A percentile compares a stretch with the other conserved stretches of the same genome.
Evolutionary conservation across 2,329 filamentous ascomycete genomes (phyloP).

Genomic region (Davidsoniella neocaledoniae): DNA sequence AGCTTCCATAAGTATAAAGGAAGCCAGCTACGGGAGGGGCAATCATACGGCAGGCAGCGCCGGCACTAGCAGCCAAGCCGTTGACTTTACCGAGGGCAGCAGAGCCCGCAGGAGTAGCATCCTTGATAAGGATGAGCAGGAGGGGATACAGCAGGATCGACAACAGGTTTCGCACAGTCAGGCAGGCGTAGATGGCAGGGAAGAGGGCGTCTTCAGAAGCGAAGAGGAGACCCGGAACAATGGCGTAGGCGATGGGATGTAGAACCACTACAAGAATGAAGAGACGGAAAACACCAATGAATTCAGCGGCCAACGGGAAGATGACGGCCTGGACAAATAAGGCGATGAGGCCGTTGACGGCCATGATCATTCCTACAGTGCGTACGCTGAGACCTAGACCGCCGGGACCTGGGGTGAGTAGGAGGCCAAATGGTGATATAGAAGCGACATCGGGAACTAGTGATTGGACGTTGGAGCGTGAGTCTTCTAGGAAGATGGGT

Average conservation of each 20-base stretch:
- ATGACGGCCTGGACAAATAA: conserved; percentile 42
- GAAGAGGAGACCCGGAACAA: conserved; percentile 41
- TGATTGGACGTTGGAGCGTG: conserved; percentile 29
- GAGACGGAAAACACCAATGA: conserved; percentile 40
- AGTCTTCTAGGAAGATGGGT: conserved; percentile 83
- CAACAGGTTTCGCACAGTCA: conserved; percentile 41
- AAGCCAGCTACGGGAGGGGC: conserved; percentile 48
- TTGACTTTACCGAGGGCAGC: conserved; percentile 47
- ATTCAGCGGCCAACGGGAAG: conserved; percentile 42
- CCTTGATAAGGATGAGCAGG: conserved; percentile 50
- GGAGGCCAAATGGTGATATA: conserved; percentile 10
- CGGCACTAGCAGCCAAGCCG: conserved; percentile 47
- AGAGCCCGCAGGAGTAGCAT: conserved; percentile 37
- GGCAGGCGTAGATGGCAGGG: conserved; percentile 40
- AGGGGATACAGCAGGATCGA: conserved; percentile 50
- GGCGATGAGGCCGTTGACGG: conserved; percentile 40
- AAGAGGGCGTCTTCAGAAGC: conserved; percentile 35
- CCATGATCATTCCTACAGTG: conserved; percentile 44
- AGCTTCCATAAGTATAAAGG: conserved; percentile 41
- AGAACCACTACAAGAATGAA: conserved; percentile 41
- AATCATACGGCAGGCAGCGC: conserved; percentile 49
- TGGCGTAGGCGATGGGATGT: conserved; percentile 43
- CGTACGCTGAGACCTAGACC: conserved; percentile 47
- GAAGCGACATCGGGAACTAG: conserved; percentile 17
- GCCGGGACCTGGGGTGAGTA: conserved; percentile 28